Evolutionary conservation across 139 green algal genomes (phyloP).

Genomic region (Deuterostichococcus epilithicus): DNA sequence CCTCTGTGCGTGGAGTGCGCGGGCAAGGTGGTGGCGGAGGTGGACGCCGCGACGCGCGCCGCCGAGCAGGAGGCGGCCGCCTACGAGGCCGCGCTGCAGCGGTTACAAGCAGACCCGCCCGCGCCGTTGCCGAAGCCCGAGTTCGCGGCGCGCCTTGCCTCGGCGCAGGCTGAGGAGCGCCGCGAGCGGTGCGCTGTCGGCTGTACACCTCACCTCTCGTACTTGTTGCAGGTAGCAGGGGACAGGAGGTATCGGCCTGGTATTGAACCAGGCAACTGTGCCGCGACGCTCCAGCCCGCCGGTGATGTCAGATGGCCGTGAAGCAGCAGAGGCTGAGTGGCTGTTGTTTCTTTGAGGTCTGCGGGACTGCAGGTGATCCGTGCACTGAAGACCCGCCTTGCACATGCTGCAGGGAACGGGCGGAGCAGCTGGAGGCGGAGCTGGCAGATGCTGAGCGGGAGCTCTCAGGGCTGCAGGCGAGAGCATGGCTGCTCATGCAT

Average conservation of each 20-base stretch:
- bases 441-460: conserved; percentile 36
- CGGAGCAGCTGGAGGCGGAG: conserved; percentile 35
- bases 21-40: conserved; percentile 64
- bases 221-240: too few relatives aligned
- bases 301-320: too few relatives aligned
- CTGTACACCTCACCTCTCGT: too few relatives aligned
- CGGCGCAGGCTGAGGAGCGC: background rate
- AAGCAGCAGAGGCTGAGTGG: too few relatives aligned
- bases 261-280: too few relatives aligned
- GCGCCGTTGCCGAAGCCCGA: conserved; percentile 23
- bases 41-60: conserved; percentile 65
- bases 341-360: too few relatives aligned
- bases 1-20: conserved; percentile 86
- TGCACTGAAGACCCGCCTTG: too few relatives aligned
- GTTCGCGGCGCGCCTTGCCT: background rate
- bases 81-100: conserved; percentile 57
- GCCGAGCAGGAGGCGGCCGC: conserved; percentile 57
- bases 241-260: too few relatives aligned
- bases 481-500: too few relatives aligned
- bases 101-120: conserved; percentile 22
- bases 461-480: conserved; percentile 31
- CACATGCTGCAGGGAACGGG: conserved; percentile 14
- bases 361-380: too few relatives aligned
- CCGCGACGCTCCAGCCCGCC: too few relatives aligned
- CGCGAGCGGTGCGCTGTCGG: background rate